Percentiles rank a stretch among this genome's conserved stretches.
phyloP scores from a whole-genome alignment of 2,329 filamentous ascomycete genomes.

The Hymenoscyphus fructigenus region DNA sequence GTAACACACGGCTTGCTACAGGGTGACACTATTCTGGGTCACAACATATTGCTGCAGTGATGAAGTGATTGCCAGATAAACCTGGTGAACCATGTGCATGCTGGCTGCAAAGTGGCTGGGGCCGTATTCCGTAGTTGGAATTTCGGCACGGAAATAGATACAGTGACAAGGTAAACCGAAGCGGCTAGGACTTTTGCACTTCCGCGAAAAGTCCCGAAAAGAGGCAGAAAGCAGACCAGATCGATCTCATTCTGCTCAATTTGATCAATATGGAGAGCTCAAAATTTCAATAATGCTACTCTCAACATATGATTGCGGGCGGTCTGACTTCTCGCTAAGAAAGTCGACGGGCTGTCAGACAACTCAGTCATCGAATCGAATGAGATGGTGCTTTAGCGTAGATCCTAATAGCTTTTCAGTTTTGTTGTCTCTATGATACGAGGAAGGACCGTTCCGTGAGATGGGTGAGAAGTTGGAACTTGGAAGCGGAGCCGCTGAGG shows the following conservation, averaged over 20 bases:
- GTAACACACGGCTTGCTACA: slow-evolving; percentile 1
- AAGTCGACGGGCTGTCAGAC: too few relatives aligned
- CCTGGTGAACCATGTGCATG: slow-evolving; percentile 1
- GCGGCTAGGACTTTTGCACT: neutral
- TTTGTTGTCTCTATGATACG: neutral
- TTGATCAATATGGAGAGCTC: neutral
- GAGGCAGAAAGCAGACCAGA: neutral
- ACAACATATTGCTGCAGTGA: slow-evolving; percentile 1
- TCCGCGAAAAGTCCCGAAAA: neutral
- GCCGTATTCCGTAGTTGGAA: neutral
- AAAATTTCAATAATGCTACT: too few relatives aligned
- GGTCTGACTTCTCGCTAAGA: too few relatives aligned
- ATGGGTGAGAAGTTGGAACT: neutral
- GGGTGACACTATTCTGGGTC: neutral
- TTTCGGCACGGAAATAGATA: neutral
- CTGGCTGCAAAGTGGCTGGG: neutral
- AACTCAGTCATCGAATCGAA: too few relatives aligned
- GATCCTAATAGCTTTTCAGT: neutral
- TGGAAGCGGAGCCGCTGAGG: neutral
- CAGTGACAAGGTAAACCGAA: neutral
- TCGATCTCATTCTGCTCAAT: neutral
- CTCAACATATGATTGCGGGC: too few relatives aligned
- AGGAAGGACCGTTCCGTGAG: neutral
- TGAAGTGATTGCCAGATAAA: neutral
- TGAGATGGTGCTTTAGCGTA: neutral